phyloP scores from a whole-genome alignment of 345 rosid genomes.

The Lepidium sativum region DNA sequence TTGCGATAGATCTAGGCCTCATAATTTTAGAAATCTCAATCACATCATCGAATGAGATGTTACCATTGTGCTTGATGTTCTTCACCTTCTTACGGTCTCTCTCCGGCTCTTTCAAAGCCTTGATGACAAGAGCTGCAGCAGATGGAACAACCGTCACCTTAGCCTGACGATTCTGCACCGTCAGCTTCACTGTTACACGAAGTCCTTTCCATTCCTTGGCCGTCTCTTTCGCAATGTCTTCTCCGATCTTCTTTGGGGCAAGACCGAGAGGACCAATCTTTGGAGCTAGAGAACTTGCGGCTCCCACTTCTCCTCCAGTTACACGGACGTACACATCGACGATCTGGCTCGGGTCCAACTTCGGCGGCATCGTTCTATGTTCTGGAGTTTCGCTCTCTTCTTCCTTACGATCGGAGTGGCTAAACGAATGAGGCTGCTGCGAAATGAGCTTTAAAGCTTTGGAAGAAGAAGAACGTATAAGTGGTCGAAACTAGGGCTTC shows the following conservation, averaged over 20 bases:
- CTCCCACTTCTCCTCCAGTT: slow-evolving; percentile 57
- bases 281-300: slow-evolving; percentile 53
- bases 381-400: not conserved
- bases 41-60: slow-evolving; percentile 31
- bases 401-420: not conserved
- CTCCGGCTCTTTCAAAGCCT: slow-evolving; percentile 42
- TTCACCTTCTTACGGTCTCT: slow-evolving; percentile 32
- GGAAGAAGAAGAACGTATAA: not conserved
- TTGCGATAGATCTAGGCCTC: slow-evolving; percentile 32
- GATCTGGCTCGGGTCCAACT: slow-evolving; percentile 42
- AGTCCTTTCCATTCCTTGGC: slow-evolving; percentile 61
- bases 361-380: slow-evolving; percentile 38
- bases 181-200: slow-evolving; percentile 48
- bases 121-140: slow-evolving; percentile 49
- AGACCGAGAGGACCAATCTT: slow-evolving; percentile 64
- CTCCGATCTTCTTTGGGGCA: slow-evolving; percentile 55
- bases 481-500: slow-evolving; percentile 13
- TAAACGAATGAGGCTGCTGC: not conserved
- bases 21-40: slow-evolving; percentile 30
- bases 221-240: slow-evolving; percentile 56
- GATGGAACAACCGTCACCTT: slow-evolving; percentile 51
- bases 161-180: slow-evolving; percentile 55
- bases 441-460: slow-evolving; percentile 19
- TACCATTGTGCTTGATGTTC: slow-evolving; percentile 31
- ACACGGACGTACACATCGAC: slow-evolving; percentile 53